These are phyloP conservation scores for Spinellus fusiger DNA, from an alignment of 192 early-diverging fungal genomes.

Conservation along the genomic window DNA sequence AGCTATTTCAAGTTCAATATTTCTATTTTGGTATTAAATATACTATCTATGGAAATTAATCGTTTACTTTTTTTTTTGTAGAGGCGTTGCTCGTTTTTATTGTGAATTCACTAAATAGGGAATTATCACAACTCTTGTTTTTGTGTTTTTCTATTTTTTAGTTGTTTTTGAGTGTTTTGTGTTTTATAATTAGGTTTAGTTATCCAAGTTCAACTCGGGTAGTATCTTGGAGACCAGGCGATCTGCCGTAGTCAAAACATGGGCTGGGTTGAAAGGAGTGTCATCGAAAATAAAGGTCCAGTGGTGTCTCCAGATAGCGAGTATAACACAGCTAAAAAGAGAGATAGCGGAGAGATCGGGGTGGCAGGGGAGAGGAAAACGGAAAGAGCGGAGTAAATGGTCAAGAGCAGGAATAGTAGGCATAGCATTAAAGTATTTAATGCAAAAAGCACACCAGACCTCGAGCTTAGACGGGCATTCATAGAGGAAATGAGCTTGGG, in stretches of 20 bases:
- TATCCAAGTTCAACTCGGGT: too few species aligned
- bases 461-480: background rate
- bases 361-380: background rate
- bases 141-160: too few species aligned
- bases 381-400: background rate
- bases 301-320: background rate
- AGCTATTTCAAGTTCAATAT: too few species aligned
- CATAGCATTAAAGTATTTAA: background rate
- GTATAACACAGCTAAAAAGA: background rate
- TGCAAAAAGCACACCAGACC: background rate
- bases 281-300: conserved; percentile 6
- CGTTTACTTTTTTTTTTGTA: too few species aligned
- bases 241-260: background rate
- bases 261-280: background rate
- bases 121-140: too few species aligned
- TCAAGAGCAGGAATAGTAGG: background rate
- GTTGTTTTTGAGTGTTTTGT: too few species aligned
- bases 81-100: too few species aligned
- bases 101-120: too few species aligned
- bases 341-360: background rate
- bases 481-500: conserved; percentile 3
- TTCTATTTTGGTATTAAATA: too few species aligned
- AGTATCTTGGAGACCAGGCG: background rate
- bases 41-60: too few species aligned
- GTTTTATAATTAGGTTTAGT: too few species aligned